These are phyloP conservation scores for Russula sp. DNA, from an alignment of 768 basidiomycete genomes.

Conservation along the genomic window DNA sequence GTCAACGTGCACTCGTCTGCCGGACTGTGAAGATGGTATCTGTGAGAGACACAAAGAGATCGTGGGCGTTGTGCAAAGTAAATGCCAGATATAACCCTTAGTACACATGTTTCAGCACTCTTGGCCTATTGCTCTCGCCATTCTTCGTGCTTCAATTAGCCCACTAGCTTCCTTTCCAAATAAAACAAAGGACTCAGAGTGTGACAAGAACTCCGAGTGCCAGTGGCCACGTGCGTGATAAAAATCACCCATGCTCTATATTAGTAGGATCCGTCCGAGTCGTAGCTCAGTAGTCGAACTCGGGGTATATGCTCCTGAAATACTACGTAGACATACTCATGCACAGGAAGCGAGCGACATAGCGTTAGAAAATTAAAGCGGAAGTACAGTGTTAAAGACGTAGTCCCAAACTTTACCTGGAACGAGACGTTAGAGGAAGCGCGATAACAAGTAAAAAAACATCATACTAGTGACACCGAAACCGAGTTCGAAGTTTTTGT, in stretches of 20 bases:
- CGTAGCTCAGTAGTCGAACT: neutral
- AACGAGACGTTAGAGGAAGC: conserved; percentile 9
- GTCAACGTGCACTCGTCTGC: no score
- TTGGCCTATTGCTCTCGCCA: no score
- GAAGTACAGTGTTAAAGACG: conserved; percentile 79
- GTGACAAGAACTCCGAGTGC: no score
- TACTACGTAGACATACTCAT: neutral
- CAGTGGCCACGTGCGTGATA: neutral
- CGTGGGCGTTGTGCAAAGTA: no score
- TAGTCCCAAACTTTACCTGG: conserved; percentile 91
- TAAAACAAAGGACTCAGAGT: no score
- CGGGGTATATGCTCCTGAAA: conserved; percentile 7
- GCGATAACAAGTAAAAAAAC: neutral
- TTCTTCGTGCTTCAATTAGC: neutral
- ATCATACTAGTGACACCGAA: conserved; percentile 89
- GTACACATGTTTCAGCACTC: no score
- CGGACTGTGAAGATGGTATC: no score
- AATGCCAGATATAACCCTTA: no score
- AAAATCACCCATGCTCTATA: neutral
- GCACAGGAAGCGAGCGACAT: neutral
- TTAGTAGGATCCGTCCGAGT: neutral
- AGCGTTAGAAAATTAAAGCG: conserved; percentile 38
- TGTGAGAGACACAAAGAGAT: no score
- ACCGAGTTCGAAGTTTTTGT: conserved; percentile 96
- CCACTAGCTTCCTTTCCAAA: no score